phyloP scores from a whole-genome alignment of 2,329 filamentous ascomycete genomes.

The Salinomyces thailandicus region DNA sequence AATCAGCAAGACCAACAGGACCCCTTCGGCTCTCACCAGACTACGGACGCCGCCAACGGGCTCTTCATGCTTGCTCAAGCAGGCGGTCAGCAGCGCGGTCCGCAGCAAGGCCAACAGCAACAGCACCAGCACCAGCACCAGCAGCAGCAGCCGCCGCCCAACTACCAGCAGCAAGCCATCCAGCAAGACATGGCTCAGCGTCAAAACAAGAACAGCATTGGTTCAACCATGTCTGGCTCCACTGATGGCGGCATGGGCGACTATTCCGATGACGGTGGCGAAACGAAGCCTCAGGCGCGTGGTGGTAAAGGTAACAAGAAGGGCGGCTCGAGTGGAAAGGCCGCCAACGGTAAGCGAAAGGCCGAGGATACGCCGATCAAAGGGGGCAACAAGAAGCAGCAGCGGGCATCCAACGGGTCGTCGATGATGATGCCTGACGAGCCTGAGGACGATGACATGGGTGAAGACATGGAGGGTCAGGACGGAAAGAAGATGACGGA shows the following conservation, averaged over 20 bases:
- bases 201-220: conserved; percentile 40
- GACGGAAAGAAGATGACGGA: conserved; percentile 87
- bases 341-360: conserved; percentile 63
- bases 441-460: conserved; percentile 33
- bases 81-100: conserved; percentile 42
- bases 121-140: conserved; percentile 36
- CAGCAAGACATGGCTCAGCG: conserved; percentile 20
- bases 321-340: conserved; percentile 37
- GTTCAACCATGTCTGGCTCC: conserved; percentile 49
- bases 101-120: conserved; percentile 42
- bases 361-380: conserved; percentile 61
- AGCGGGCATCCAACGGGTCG: conserved; percentile 48
- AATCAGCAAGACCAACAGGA: conserved; percentile 39
- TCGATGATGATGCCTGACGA: conserved; percentile 37
- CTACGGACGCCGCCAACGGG: conserved; percentile 88
- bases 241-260: conserved; percentile 46
- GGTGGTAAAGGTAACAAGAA: conserved; percentile 55
- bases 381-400: conserved; percentile 57
- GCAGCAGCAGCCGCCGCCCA: conserved; percentile 35
- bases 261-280: conserved; percentile 57
- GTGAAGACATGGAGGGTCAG: conserved; percentile 26
- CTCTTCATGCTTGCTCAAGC: conserved; percentile 80
- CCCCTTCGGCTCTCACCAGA: conserved; percentile 76
- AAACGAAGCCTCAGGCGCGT: conserved; percentile 53
- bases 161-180: conserved; percentile 20